Evolutionary conservation across 2,329 filamentous ascomycete genomes (phyloP).

Genomic region (Ophiostoma quercus): DNA sequence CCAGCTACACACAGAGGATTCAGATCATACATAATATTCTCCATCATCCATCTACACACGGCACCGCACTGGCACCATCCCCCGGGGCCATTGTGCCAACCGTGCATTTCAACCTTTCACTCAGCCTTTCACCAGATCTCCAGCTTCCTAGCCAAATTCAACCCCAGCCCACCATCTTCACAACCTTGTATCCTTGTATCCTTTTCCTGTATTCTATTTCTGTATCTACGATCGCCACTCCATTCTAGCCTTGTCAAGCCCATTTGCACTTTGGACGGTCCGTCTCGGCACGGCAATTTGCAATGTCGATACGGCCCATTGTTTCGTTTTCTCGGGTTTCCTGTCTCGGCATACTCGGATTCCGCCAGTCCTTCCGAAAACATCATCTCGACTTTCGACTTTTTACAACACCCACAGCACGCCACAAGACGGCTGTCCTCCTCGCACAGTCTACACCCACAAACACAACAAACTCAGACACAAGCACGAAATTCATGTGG

Average conservation of each 20-base stretch:
- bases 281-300: neutral
- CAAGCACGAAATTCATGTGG: neutral
- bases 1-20: neutral
- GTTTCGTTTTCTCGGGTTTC: constrained; percentile 9
- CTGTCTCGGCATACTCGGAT: constrained; percentile 1
- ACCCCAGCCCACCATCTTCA: neutral
- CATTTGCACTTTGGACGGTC: neutral
- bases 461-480: neutral
- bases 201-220: neutral
- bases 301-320: neutral
- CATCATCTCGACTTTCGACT: neutral
- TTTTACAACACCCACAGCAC: neutral
- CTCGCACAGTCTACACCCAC: neutral
- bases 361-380: neutral
- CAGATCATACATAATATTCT: too few species aligned
- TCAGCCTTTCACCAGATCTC: neutral
- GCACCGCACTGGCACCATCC: neutral
- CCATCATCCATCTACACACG: neutral
- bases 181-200: neutral
- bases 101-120: neutral
- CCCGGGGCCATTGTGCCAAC: neutral
- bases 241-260: neutral
- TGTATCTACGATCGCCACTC: neutral
- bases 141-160: neutral
- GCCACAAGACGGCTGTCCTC: constrained; percentile 4